Evolutionary conservation across 257 asterid species (phyloP), one percentile per base, ranked within the genome.

Genomic region (Mentha longifolia): DNA sequence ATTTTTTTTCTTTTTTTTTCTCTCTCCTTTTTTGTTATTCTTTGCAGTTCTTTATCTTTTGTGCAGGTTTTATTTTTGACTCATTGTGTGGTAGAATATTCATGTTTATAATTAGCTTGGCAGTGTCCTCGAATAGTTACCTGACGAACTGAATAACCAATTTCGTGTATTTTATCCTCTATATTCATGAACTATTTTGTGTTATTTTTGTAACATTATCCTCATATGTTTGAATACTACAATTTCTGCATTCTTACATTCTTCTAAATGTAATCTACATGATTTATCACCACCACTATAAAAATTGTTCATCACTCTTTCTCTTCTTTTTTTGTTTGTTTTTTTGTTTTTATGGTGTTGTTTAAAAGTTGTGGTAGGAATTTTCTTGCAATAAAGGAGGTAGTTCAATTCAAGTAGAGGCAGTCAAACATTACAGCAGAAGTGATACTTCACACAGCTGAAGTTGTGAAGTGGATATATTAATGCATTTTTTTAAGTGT

Each of bases 381-480:
- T 61, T 61, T 39, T 62, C 13, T 62, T 63, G 65, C 37, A 62
- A 15, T 37, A 57, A 52, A 11, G 62, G 13, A 58, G 30, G 45
- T 51, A 61, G 58, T 60, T 49, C 16, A 57, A 19, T 60, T 49
- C 16, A 57, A 19, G n/a, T 50, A 28, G 20, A 35, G 39, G 8
- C 39, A 35, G 75, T 71, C 75, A 43, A 49, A 67, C 50, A 64
- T 60, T 35, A 42, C 57, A 65, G 74, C 58, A 10, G 59, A 65
- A 70, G 59, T 79, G 78, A 66, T 75, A 66, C 58, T 62, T 72
- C 43, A 75, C 22, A 61, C 63, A 55, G 68, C 70, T 45, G 73
- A 55, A 61, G 17, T 67, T 45, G 39, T 67, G 77, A 46, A 43
- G 49, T 63, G 56, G 55, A 62, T 45, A 39, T 42, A 42, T 42